Conservation (phyloP, 2,329 filamentous ascomycete species). For the Aureobasidium sp. region DNA sequence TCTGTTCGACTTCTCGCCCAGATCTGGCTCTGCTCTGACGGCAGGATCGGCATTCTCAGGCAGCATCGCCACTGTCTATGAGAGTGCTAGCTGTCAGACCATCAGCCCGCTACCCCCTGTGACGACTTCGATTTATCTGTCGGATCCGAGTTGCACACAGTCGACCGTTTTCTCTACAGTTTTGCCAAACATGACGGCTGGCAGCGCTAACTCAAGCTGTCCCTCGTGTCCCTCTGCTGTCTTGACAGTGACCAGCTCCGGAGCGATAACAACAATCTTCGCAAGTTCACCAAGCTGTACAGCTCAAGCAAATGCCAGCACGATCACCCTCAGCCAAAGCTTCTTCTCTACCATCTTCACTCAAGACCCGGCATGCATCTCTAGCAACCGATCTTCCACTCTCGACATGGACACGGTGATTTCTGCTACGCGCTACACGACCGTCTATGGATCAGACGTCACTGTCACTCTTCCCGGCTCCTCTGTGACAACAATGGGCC, state of each 20-base stretch:
- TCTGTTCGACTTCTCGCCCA: neutral
- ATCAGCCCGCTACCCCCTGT: neutral
- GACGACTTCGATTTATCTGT: neutral
- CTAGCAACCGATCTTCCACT: neutral
- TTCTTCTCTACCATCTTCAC: neutral
- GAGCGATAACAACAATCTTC: neutral
- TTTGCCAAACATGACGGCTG: neutral
- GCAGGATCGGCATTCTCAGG: neutral
- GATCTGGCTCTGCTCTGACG: neutral
- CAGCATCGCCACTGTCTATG: neutral
- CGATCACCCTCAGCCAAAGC: neutral
- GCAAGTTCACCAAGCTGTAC: neutral
- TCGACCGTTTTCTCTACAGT: neutral
- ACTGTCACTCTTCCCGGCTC: slow-evolving; percentile 1
- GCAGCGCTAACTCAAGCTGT: neutral
- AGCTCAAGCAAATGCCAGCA: neutral
- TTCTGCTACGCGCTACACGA: slow-evolving; percentile 1
- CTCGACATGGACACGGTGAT: neutral
- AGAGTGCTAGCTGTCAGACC: neutral
- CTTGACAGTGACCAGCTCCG: neutral
- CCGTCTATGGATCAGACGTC: neutral
- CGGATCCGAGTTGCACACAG: neutral
- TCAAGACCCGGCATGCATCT: neutral
- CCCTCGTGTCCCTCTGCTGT: neutral
- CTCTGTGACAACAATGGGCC: neutral